Base-by-base conservation (phyloP, 164 flowering plant species). In the Macadamia integrifolia region DNA sequence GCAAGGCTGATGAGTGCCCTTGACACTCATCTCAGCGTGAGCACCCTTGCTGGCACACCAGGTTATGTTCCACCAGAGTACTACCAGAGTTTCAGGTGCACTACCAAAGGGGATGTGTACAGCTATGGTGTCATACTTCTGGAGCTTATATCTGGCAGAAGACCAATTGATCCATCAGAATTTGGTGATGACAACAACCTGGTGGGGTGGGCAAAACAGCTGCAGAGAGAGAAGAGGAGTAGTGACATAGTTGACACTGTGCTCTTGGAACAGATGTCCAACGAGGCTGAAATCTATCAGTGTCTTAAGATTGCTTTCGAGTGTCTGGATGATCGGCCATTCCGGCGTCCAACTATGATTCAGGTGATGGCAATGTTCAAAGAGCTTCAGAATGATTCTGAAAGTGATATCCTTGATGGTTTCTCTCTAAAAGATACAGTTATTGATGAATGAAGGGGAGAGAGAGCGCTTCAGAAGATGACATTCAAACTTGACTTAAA, bases 311-410 rank as follows among this genome's bases (percentile, higher is more conserved):
- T 93, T 60, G 91, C 97, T 3, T 86, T 85, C 59, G 83, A 81
- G 48, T 93, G 97, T 80, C 79, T 93, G 23, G 96, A 93, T 18
- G 98, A 93, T 61, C 77, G 88, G 78, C 88, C 97, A 12, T 78
- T 75, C 67, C 59, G 83, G 57, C 77, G 98, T 73, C 98, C 98
- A 46, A 93, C 97, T 30, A 93, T 93, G 98, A 91, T 90, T 68
- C 93, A 90, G 74, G 97, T 93, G 61, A 86, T 93, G 93, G 84
- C 95, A 10, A 90, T 84, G 97, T 90, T 93, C 69, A 88, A 84
- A 71, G 96, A 92, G 75, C 86, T 90, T 63, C 88, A 87, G 75
- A 74, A 69, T 18, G 94, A 86, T 77, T 73, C 92, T 40, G 91
- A 84, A 52, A 80, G 74, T 65, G 94, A 88, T 65, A 78, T 80